Evolutionary conservation across 2,329 filamentous ascomycete genomes (phyloP).

Genomic region (Annulohypoxylon truncatum): DNA sequence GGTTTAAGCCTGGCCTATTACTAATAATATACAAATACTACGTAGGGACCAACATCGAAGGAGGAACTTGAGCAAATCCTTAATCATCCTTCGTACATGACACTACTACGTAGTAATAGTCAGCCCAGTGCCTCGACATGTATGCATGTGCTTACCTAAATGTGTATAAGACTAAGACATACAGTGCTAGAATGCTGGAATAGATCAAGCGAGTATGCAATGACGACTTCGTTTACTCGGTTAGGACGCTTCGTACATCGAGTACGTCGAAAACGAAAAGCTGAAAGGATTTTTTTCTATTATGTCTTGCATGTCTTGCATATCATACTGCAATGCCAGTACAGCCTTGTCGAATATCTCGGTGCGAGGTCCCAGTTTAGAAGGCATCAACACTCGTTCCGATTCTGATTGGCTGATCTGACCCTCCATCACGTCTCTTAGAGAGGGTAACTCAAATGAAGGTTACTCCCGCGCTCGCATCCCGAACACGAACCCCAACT

Average conservation of each 20-base stretch:
- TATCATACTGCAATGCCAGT: conserved; percentile 24
- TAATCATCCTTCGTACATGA: conserved; percentile 1
- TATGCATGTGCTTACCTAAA: not conserved
- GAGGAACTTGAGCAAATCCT: not conserved
- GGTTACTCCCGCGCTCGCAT: conserved; percentile 42
- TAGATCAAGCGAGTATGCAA: not conserved
- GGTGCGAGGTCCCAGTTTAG: conserved; percentile 44
- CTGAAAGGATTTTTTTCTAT: conserved; percentile 22
- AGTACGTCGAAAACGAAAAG: conserved; percentile 1
- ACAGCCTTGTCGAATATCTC: conserved; percentile 40
- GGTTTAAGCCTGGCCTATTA: not conserved
- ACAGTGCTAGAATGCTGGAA: not conserved
- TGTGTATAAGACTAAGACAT: conserved; percentile 15
- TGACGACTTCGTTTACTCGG: not conserved
- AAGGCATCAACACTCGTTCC: conserved; percentile 37
- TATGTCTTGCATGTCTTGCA: conserved; percentile 29
- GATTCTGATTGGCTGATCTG: conserved; percentile 36
- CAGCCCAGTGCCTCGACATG: not conserved
- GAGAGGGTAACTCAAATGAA: conserved; percentile 36
- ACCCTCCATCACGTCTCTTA: conserved; percentile 39
- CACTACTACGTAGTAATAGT: conserved; percentile 1
- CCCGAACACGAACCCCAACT: conserved; percentile 41
- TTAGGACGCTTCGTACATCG: not conserved
- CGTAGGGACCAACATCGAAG: not conserved
- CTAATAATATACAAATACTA: conserved; percentile 1